Conservation (phyloP, 208 protist genomes). For the Crithidia thermophila region DNA sequence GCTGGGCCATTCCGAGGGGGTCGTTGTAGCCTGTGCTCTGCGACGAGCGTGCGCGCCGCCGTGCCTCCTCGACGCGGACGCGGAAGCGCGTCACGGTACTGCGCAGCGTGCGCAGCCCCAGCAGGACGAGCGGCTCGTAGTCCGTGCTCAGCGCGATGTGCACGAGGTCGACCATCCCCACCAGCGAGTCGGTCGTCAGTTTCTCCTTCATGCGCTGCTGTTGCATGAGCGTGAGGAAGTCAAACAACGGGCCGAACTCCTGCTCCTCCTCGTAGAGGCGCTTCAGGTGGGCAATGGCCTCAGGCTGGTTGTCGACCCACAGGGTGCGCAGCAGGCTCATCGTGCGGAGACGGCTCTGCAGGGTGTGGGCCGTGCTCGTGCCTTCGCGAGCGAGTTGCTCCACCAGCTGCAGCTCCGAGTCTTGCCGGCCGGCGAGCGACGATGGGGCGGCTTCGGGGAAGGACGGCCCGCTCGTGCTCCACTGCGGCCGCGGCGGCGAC, state of each 20-base stretch:
- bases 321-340: slow-evolving; percentile 51
- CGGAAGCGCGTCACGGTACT: slow-evolving; percentile 72
- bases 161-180: slow-evolving; percentile 62
- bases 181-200: slow-evolving; percentile 49
- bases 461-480: slow-evolving; percentile 2
- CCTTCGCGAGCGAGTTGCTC: slow-evolving; percentile 38
- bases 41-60: slow-evolving; percentile 40
- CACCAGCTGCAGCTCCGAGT: slow-evolving; percentile 34
- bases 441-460: slow-evolving; percentile 20
- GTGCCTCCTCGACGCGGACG: slow-evolving; percentile 51
- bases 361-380: slow-evolving; percentile 28
- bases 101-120: slow-evolving; percentile 53
- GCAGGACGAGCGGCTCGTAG: slow-evolving; percentile 52
- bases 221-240: slow-evolving; percentile 76
- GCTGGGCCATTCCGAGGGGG: slow-evolving; percentile 36
- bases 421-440: neutral
- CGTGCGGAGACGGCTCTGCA: slow-evolving; percentile 58
- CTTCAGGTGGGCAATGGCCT: slow-evolving; percentile 58
- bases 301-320: slow-evolving; percentile 56
- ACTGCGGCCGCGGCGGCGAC: slow-evolving; percentile 11
- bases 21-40: slow-evolving; percentile 58
- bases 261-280: slow-evolving; percentile 45
- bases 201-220: slow-evolving; percentile 77
- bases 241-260: slow-evolving; percentile 63
- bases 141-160: slow-evolving; percentile 42